Evolutionary conservation across 73 alveolate species (phyloP).

Genomic region (Symbiodinium pilosum): DNA sequence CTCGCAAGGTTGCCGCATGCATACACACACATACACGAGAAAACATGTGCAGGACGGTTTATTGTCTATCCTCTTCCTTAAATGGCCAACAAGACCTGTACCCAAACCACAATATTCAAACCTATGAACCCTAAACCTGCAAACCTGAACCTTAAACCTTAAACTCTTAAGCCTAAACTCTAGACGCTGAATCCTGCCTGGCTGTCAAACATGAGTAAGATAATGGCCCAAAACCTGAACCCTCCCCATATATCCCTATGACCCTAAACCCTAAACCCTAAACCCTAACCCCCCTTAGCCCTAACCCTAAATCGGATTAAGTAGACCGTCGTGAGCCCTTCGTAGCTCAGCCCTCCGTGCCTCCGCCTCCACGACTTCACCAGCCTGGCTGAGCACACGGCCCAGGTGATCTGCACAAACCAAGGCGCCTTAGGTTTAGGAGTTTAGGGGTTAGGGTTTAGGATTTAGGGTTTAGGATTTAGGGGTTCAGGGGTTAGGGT

Average conservation of each 20-base stretch:
- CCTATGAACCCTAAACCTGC: background rate
- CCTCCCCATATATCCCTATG: background rate
- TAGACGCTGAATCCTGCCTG: background rate
- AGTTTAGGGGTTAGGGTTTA: background rate
- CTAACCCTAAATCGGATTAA: background rate
- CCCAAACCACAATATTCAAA: too few species aligned
- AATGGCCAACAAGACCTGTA: too few species aligned
- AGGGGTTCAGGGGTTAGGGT: background rate
- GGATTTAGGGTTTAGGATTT: too few species aligned
- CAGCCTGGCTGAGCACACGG: slow-evolving; percentile 82
- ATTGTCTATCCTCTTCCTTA: too few species aligned
- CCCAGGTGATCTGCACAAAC: slow-evolving; percentile 81
- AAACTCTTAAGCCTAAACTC: background rate
- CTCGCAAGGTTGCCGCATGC: too few species aligned
- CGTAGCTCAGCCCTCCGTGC: background rate
- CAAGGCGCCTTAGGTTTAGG: slow-evolving; percentile 44
- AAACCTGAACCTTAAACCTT: background rate
- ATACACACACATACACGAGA: too few species aligned
- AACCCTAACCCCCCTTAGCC: background rate
- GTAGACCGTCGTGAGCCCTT: background rate
- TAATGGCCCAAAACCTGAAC: background rate
- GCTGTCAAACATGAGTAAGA: background rate
- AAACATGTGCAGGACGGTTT: too few species aligned
- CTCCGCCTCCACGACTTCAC: slow-evolving; percentile 49
- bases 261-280: background rate